Base-by-base conservation (phyloP, 306 rosid species). In the Comarum palustre region DNA sequence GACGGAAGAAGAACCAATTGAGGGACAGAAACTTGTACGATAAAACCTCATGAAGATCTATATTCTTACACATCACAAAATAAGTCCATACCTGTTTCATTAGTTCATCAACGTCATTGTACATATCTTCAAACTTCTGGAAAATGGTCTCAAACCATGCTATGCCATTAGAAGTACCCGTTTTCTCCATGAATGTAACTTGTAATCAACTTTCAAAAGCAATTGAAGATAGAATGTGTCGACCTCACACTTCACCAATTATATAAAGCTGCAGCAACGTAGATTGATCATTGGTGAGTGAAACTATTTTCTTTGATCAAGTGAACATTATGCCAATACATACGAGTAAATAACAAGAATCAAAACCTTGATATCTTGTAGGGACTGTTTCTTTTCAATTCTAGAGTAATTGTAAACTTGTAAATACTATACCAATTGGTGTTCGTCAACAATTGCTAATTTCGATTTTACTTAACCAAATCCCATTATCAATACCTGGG, bases 91-190 rank as follows among this genome's bases (percentile, higher is more conserved):
- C 96, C 96, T 88, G 84, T 47, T 76, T 74, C 48, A 86, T 87
- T 80, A 86, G 68, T 70, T 72, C 84, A 79, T 86, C 94, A 69
- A 87, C 90, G 75, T 85, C 97, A 22, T 83, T 86, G 80, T 90
- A 90, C 73, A 80, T 84, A 43, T 76, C 84, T 87, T 91, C 97
- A 74, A 91, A 75, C 74, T 79, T 88, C 79, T 84, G 89, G 82
- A 50, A 84, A 63, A 91, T 57, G 79, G 85, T 78, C 51, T 82
- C 92, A 75, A 87, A 75, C 97, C 95, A 91, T 20, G 76, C 59
- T 68, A 84, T 80, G 65, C 25, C 78, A 71, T 82, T 69, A 79
- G 62, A 57, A 22, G 83, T 81, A 82, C 83, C 86, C 87, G 84
- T 87, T 59, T 19, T 47, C 15, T n/a, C 64, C 50, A 70, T 9